Conservation (phyloP, 2,329 filamentous ascomycete genomes). For the Fusarium tricinctum region DNA sequence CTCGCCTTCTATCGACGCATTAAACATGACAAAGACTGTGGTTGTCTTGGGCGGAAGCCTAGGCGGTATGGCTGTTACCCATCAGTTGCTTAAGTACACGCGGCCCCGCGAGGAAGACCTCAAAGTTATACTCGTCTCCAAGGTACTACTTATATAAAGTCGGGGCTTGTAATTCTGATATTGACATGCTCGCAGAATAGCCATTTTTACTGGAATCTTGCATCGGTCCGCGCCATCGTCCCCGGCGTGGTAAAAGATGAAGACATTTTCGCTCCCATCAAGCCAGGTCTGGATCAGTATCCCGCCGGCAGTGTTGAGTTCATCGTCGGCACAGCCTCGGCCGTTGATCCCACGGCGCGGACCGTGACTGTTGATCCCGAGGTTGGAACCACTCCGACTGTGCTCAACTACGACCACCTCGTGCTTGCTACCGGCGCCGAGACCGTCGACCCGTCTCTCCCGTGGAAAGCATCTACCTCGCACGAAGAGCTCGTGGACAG, state of each 20-base stretch:
- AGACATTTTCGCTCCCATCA: conserved; percentile 65
- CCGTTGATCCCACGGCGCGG: conserved; percentile 57
- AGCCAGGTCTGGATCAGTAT: conserved; percentile 65
- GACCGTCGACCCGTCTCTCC: conserved; percentile 56
- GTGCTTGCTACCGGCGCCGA: conserved; percentile 70
- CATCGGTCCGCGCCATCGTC: conserved; percentile 68
- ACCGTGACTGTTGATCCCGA: conserved; percentile 58
- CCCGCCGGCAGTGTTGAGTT: conserved; percentile 64
- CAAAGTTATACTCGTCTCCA: conserved; percentile 69
- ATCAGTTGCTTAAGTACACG: conserved; percentile 68
- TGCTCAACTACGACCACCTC: conserved; percentile 66
- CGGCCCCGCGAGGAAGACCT: conserved; percentile 60
- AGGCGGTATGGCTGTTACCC: conserved; percentile 66
- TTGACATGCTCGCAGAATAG: conserved; percentile 58
- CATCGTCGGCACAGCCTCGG: conserved; percentile 63
- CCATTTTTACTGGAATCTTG: conserved; percentile 72
- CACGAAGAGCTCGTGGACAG: conserved; percentile 60
- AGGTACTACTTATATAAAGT: conserved; percentile 55
- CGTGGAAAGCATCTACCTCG: conserved; percentile 66
- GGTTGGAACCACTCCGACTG: conserved; percentile 18
- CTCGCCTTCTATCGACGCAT: neutral
- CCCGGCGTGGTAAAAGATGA: conserved; percentile 64
- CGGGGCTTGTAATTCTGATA: neutral
- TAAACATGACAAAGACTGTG: conserved; percentile 64
- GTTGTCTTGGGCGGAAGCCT: conserved; percentile 69